Conservation (phyloP, 2,329 filamentous ascomycete genomes). For the Claviceps sorghi region DNA sequence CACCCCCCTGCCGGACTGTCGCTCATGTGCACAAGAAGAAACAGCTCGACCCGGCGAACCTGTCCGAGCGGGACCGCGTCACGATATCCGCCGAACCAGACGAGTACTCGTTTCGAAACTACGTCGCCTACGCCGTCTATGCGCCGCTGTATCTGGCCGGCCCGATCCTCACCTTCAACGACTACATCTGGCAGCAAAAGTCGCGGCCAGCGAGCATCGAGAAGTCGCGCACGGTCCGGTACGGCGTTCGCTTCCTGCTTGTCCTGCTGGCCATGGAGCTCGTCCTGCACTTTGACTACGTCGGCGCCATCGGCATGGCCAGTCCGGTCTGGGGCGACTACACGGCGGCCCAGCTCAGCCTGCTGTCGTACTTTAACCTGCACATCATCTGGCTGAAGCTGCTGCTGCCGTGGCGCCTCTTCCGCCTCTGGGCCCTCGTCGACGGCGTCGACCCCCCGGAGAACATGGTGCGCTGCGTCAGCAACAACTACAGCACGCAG, state of each 20-base stretch:
- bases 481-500: conserved; percentile 80
- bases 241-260: conserved; percentile 68
- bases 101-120: conserved; percentile 74
- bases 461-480: conserved; percentile 96
- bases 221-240: conserved; percentile 55
- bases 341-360: conserved; percentile 70
- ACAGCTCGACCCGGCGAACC: conserved; percentile 71
- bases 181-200: conserved; percentile 79
- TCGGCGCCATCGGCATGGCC: conserved; percentile 77
- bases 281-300: conserved; percentile 81
- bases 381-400: conserved; percentile 97
- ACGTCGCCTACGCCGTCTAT: conserved; percentile 79
- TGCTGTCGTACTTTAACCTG: conserved; percentile 91
- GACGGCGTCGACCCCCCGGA: conserved; percentile 92
- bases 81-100: conserved; percentile 53
- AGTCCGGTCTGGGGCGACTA: conserved; percentile 69
- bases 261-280: conserved; percentile 81
- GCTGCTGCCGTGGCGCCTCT: conserved; percentile 92
- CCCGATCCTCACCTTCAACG: conserved; percentile 94
- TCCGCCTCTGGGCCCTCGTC: conserved; percentile 85
- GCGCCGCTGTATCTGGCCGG: conserved; percentile 85
- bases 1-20: conserved; percentile 4
- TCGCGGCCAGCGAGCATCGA: conserved; percentile 61
- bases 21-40: conserved; percentile 85
- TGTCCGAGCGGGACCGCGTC: conserved; percentile 82